A percentile compares a stretch with the other conserved stretches of the same genome.
Conservation (phyloP, 805 yeast species). For the Hemisphaericaspora nanyangensis region DNA sequence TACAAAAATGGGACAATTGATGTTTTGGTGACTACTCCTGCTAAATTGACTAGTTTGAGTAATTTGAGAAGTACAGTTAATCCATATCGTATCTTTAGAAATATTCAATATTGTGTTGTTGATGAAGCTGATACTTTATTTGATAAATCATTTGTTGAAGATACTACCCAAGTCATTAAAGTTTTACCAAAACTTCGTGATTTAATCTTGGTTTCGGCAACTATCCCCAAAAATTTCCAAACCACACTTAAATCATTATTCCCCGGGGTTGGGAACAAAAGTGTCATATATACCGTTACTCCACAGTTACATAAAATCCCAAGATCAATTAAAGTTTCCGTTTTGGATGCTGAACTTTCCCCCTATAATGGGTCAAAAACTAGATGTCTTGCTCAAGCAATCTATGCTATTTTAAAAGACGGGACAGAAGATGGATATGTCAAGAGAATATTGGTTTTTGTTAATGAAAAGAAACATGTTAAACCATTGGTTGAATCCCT, state of each 20-base stretch:
- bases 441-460: constrained; percentile 82
- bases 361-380: constrained; percentile 84
- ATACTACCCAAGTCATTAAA: constrained; percentile 55
- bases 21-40: constrained; percentile 82
- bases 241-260: constrained; percentile 55
- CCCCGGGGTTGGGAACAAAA: constrained; percentile 53
- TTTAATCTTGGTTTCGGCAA: constrained; percentile 80
- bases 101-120: constrained; percentile 60
- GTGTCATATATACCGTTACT: constrained; percentile 57
- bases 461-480: constrained; percentile 68
- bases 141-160: constrained; percentile 73
- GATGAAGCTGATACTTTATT: constrained; percentile 95
- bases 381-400: constrained; percentile 82
- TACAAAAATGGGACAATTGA: constrained; percentile 54
- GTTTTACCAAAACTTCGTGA: constrained; percentile 54
- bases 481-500: constrained; percentile 54
- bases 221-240: constrained; percentile 78
- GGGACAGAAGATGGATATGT: constrained; percentile 73
- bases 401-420: constrained; percentile 81
- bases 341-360: constrained; percentile 68
- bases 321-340: constrained; percentile 61
- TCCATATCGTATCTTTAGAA: constrained; percentile 37
- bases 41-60: constrained; percentile 50
- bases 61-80: constrained; percentile 24
- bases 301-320: constrained; percentile 87